phyloP scores from a whole-genome alignment of 164 flowering plant species.

The grape (Vitis vinifera) region ASM3070453v1 NC_081811.1:7051001-7051500 shows the following conservation, averaged over 20 bases:
- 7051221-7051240: conserved; percentile 80
- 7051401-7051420: conserved; percentile 85
- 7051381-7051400: conserved; percentile 1
- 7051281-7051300: conserved; percentile 92
- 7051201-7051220: conserved; percentile 70
- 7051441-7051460: conserved; percentile 89
- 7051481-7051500: conserved; percentile 88
- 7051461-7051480: conserved; percentile 94
- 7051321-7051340: no score
- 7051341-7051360: no score
- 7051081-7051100: conserved; percentile 60
- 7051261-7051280: conserved; percentile 91
- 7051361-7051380: no score
- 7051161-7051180: conserved; percentile 50
- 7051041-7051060: conserved; percentile 94
- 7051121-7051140: no score
- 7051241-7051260: conserved; percentile 89
- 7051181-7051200: conserved; percentile 58
- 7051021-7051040: conserved; percentile 98
- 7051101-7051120: background rate
- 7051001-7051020: conserved; percentile 99
- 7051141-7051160: no score
- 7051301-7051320: conserved; percentile 22
- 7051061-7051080: conserved; percentile 95
- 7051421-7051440: conserved; percentile 89